Percentiles rank a stretch among this genome's conserved stretches.
Conservation (phyloP, 495 filamentous ascomycete species). For the Lophiostoma macrostomum region DNA sequence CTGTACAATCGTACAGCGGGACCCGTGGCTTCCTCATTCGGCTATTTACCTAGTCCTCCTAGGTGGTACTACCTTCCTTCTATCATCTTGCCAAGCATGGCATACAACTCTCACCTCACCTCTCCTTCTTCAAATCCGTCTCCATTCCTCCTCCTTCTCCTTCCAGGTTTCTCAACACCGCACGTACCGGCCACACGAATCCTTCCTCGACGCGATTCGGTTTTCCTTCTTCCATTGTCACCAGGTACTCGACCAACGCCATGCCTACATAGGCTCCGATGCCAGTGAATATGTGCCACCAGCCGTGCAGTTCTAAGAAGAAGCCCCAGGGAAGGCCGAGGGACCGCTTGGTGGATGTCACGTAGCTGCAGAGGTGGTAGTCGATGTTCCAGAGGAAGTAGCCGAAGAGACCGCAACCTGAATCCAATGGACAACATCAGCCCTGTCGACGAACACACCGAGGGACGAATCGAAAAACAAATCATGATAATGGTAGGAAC, state of each 20-base stretch:
- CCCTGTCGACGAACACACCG: too few species aligned
- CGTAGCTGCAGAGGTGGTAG: conserved; percentile 41
- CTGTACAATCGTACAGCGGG: too few species aligned
- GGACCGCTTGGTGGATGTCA: conserved; percentile 39
- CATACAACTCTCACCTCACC: background rate
- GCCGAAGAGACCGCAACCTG: conserved; percentile 31
- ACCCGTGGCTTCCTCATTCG: too few species aligned
- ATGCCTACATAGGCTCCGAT: conserved; percentile 45
- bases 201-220: conserved; percentile 25
- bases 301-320: conserved; percentile 58
- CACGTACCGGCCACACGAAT: conserved; percentile 28
- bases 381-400: conserved; percentile 54
- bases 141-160: conserved; percentile 7
- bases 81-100: background rate
- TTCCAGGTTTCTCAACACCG: conserved; percentile 22
- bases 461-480: too few species aligned
- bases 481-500: background rate
- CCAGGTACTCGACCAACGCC: conserved; percentile 36
- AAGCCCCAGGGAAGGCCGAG: conserved; percentile 54
- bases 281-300: conserved; percentile 37
- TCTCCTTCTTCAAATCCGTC: conserved; percentile 5
- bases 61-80: background rate
- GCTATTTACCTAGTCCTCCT: too few species aligned
- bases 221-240: conserved; percentile 22
- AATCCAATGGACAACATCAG: background rate